A percentile compares a stretch with the other conserved stretches of the same genome.
These are phyloP conservation scores for Globisporangium cylindrosporum DNA, from an alignment of 352 stramenopile genomes.

Conservation along the genomic window DNA sequence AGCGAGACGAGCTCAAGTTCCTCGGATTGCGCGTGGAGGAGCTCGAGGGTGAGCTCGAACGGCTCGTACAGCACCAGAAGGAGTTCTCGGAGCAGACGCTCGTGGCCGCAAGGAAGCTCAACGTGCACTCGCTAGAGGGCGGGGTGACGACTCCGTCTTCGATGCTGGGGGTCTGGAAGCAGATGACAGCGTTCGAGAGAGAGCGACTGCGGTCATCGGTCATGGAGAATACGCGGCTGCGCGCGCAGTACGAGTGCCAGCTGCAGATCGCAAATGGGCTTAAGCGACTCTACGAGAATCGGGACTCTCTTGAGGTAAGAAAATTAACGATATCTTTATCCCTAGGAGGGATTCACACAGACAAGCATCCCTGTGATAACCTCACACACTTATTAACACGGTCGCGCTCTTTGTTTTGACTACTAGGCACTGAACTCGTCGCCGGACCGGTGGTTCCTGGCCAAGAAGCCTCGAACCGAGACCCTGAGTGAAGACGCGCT, in stretches of 20 bases:
- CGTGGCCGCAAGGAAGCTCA: neutral
- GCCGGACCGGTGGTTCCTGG: neutral
- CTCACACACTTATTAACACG: neutral
- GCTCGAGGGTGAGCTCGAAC: neutral
- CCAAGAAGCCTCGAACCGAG: neutral
- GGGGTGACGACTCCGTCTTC: constrained; percentile 1
- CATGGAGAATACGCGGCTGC: constrained; percentile 32
- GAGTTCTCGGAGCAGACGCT: constrained; percentile 3
- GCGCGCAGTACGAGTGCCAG: constrained; percentile 32
- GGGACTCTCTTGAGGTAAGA: neutral
- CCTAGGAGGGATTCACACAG: no score
- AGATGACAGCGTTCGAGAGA: constrained; percentile 30
- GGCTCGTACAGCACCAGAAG: neutral
- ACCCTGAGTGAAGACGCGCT: constrained; percentile 22
- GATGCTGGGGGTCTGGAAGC: constrained; percentile 28
- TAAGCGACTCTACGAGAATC: constrained; percentile 28
- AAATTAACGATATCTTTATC: no score
- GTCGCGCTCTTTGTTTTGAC: neutral
- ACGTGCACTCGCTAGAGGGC: neutral
- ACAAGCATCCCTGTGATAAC: no score
- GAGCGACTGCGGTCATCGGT: constrained; percentile 28
- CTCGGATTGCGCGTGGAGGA: neutral
- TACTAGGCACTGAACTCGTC: neutral
- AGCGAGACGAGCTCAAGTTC: neutral
- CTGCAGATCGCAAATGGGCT: constrained; percentile 32